Evolutionary conservation across 2,329 filamentous ascomycete species (phyloP), one percentile per base, ranked within the genome.

Genomic region (Microdochium nivale): DNA sequence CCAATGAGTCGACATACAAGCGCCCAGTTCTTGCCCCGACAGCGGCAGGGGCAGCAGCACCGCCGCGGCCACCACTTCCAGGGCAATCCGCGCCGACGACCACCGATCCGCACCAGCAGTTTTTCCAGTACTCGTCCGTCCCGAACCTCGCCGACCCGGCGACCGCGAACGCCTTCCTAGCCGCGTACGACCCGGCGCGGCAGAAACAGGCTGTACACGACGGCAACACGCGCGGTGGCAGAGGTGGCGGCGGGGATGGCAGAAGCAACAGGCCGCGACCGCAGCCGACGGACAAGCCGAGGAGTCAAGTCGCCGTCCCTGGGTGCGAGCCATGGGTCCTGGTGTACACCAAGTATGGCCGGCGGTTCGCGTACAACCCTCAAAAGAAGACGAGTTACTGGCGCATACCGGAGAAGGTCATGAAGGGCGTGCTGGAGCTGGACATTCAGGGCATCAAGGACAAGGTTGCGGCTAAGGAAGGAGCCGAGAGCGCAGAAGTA

Each of bases 331-430:
- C 90, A 16, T 99, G 94, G 94, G 70, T 95, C 0, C 74, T 99
- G 3, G 89, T 99, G n/a, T 88, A 87, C 65, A 99, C 94, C 1
- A 96, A 90, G 65, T 83, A 92, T 55, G 88, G 89, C 23, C 79
- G 94, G 52, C 81, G 91, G 50, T 99, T 99, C 63, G 90, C 91
- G 2, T 88, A 95, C 72, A 96, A 99, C 59, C 81, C 84, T 0
- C 79, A 80, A 51, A 96, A 92, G 58, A 88, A 92, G 35, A 79
- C 90, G 58, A 97, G 91, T 67, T 90, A 90, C 67, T 99, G 95
- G 94, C 90, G 90, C 62, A 94, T 96, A 60, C 94, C 94, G 0
- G 82, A 89, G 51, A 86, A 94, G 65, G 77, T 99, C 33, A 85
- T 91, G 78, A 84, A 86, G 54, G 90, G 83, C 14, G 88, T 94